Evolutionary conservation across 164 flowering plant species (phyloP), one percentile per base, ranked within the genome.

Genomic region (Cinnamomum chago): DNA sequence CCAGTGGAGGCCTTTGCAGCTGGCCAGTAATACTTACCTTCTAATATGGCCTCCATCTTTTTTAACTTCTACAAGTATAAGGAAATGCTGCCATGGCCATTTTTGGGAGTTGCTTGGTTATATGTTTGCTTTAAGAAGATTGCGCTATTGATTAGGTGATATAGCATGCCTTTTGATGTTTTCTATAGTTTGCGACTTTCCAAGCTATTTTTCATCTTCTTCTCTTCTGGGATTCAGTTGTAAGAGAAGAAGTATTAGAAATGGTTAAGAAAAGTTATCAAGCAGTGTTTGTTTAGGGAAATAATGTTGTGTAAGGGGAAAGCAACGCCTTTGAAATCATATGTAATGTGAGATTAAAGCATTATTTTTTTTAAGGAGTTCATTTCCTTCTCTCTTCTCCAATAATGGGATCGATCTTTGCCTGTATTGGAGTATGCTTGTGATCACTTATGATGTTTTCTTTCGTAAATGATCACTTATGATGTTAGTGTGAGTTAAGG

Each of bases 1-100:
- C 84, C 80, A 0, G 75, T 70, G 50, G 76, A 74, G 50, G 76
- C 76, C 28, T 74, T 74, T 52, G 76, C 65, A 7, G 65, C 71
- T 27, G 76, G 71, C 64, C 76, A 74, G 76, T 74, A 67, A 17
- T 30, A 30, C 28, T 66, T 35, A 66, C 68, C 20, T 9, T 28
- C 20, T 5, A 14, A 28, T 66, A 28, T 66, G 35, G 40, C 20
- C 40, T 17, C n/a, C 18, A 17, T 52, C 18, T 52, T 52, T 28
- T 23, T 27, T 30, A 30, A 30, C 5, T 30, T 30, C 35, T 30
- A 30, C 35, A 30, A 30, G 35, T 30, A 30, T 30, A 30, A 30
- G 35, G 35, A 30, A 30, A 30, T 30, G 33, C 5, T 15, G 35
- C 22, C 40, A 66, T 27, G 35, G 28, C 17, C 33, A 12, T 28